phyloP scores from a whole-genome alignment of 345 rosid genomes.

The Noccaea bulbosa region DNA sequence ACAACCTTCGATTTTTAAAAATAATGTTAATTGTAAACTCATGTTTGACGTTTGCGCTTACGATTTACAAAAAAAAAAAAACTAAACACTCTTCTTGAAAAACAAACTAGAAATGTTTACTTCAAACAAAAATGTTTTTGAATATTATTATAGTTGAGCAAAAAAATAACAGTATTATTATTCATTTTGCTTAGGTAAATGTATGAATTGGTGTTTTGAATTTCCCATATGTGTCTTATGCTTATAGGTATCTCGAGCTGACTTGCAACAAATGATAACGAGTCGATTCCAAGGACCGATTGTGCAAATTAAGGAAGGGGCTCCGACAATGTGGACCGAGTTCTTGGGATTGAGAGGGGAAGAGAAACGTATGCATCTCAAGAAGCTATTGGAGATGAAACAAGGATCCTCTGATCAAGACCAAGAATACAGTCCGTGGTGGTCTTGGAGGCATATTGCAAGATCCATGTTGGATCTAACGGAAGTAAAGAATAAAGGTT shows the following conservation, averaged over 20 bases:
- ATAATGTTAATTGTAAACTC: too few species aligned
- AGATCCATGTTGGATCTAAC: constrained; percentile 42
- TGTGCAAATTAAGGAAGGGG: constrained; percentile 51
- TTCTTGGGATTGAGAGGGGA: constrained; percentile 54
- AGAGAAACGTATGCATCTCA: constrained; percentile 62
- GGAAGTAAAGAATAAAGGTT: constrained; percentile 31
- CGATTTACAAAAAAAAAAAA: too few species aligned
- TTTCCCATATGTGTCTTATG: not conserved
- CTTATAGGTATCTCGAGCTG: constrained; percentile 55
- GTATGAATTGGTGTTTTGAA: not conserved
- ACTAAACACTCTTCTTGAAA: too few species aligned
- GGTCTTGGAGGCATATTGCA: constrained; percentile 69
- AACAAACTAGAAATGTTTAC: too few species aligned
- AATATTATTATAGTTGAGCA: too few species aligned
- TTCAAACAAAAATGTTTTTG: too few species aligned
- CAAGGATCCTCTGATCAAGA: constrained; percentile 36
- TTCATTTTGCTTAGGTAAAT: not conserved
- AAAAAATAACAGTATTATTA: too few species aligned
- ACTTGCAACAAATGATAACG: constrained; percentile 50
- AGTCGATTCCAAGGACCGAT: constrained; percentile 60
- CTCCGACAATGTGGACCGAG: constrained; percentile 58
- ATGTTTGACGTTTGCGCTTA: too few species aligned
- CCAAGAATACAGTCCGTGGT: constrained; percentile 38
- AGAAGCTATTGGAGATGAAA: constrained; percentile 50
- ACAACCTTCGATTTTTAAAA: not conserved